Evolutionary conservation across 345 rosid species (phyloP).

Genomic region (Arabidopsis suecica): DNA sequence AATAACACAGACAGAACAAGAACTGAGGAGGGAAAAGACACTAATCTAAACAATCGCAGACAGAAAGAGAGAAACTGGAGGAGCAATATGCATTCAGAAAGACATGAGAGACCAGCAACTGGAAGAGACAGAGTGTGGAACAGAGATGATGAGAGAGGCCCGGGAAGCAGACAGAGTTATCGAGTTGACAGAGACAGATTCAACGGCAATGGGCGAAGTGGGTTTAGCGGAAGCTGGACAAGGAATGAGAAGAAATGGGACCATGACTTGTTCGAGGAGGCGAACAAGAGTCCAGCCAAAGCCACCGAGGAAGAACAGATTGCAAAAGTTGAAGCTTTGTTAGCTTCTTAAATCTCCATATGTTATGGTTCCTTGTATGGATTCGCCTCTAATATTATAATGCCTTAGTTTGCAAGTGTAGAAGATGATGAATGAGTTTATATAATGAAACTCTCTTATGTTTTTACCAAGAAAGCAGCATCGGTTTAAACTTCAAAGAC

Average conservation of each 20-base stretch:
- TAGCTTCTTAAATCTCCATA: slow-evolving; percentile 56
- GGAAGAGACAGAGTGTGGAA: slow-evolving; percentile 51
- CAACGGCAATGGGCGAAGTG: slow-evolving; percentile 53
- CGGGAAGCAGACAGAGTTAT: slow-evolving; percentile 49
- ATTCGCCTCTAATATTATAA: not conserved
- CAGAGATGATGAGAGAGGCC: slow-evolving; percentile 65
- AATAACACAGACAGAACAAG: slow-evolving; percentile 44
- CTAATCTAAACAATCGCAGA: slow-evolving; percentile 42
- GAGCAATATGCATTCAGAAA: slow-evolving; percentile 45
- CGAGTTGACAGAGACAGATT: slow-evolving; percentile 57
- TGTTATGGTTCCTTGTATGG: not conserved
- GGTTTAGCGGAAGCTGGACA: slow-evolving; percentile 48
- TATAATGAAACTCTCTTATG: slow-evolving; percentile 31
- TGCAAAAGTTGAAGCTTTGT: slow-evolving; percentile 87
- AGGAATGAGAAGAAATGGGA: slow-evolving; percentile 87
- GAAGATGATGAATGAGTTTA: slow-evolving; percentile 26
- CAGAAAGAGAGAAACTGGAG: slow-evolving; percentile 60
- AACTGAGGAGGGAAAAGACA: slow-evolving; percentile 49
- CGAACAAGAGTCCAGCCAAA: slow-evolving; percentile 66
- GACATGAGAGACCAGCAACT: slow-evolving; percentile 52
- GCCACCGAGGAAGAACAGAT: slow-evolving; percentile 89
- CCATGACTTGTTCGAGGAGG: slow-evolving; percentile 88
- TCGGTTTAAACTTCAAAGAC: not conserved
- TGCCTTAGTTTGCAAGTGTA: slow-evolving; percentile 31
- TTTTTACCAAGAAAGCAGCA: not conserved